Evolutionary conservation across 2,329 filamentous ascomycete species (phyloP), one percentile per base, ranked within the genome.

Genomic region (Bertia moriformis): DNA sequence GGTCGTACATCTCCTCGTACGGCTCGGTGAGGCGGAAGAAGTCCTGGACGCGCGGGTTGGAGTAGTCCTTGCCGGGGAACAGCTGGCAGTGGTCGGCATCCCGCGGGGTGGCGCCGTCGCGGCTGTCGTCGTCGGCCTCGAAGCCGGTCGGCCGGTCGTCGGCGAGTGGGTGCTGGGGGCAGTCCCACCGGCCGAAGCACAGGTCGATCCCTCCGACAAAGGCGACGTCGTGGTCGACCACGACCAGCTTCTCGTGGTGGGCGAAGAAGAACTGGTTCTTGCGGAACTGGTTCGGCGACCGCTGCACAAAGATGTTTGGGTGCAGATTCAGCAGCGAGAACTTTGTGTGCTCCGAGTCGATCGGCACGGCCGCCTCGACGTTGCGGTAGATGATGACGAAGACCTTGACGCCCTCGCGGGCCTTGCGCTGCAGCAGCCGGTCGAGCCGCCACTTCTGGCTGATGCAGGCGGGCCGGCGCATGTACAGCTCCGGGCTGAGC

Each of bases 181-280:
- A 93, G 55, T 96, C 91, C 91, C 91, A 98, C 49, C 91, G 76
- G 37, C 91, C 91, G 56, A 96, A 95, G 60, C 91, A 98, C 15
- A 98, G 67, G 63, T 98, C 91, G 44, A 98, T 85, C 24, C 91
- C 91, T 43, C 91, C 91, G 37, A 94, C 79, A 56, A 98, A 96
- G 10, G 89, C 91, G 38, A 96, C 78, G 40, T 91, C 91, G 52
- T 96, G 91, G 54, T 98, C 91, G 14, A 98, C 83, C 30, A 98
- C 78, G 51, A 87, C 89, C 14, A 98, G 73, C 60, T 98, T 98
- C 57, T 98, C 91, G 59, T 98, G 91, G 54, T 98, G 91, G 1
- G 91, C 91, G 69, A 93, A 98, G 66, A 98, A 98, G 64, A 98
- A 98, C 37, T 94, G 93, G 51, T 96, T 96, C 61, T 98, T 94